Conservation (phyloP, 2,329 filamentous ascomycete genomes). For the Cytospora piceae region DNA sequence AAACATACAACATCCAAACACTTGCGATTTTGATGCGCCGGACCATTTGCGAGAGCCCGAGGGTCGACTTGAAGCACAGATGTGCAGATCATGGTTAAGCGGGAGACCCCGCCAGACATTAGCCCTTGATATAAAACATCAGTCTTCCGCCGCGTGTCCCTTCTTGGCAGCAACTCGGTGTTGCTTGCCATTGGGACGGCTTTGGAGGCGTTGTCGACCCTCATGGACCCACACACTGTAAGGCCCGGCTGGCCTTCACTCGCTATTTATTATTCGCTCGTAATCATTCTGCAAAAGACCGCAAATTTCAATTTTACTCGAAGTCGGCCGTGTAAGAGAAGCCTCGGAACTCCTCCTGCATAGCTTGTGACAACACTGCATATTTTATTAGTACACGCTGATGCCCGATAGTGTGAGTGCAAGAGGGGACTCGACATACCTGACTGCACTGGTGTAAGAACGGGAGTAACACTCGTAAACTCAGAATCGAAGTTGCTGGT, state of each 20-base stretch:
- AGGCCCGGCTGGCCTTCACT: slow-evolving; percentile 4
- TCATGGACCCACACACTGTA: neutral
- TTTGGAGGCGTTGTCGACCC: neutral
- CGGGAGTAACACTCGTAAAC: slow-evolving; percentile 97
- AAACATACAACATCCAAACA: slow-evolving; percentile 25
- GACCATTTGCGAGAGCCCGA: neutral
- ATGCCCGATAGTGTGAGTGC: neutral
- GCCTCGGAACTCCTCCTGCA: slow-evolving; percentile 99
- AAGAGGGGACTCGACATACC: slow-evolving; percentile 64
- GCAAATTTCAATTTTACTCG: slow-evolving; percentile 52
- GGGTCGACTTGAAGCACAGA: neutral
- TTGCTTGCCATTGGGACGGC: neutral
- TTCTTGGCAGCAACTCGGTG: slow-evolving; percentile 1
- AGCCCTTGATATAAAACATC: slow-evolving; percentile 16
- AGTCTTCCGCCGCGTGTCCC: slow-evolving; percentile 9
- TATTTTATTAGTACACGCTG: slow-evolving; percentile 18
- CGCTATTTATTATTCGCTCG: slow-evolving; percentile 8
- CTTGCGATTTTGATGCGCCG: slow-evolving; percentile 14
- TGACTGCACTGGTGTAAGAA: slow-evolving; percentile 94
- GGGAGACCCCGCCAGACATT: slow-evolving; percentile 2
- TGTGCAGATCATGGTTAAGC: neutral
- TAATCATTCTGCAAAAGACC: neutral
- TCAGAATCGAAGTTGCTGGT: slow-evolving; percentile 99
- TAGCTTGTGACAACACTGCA: slow-evolving; percentile 90
- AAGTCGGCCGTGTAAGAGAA: slow-evolving; percentile 98